phyloP scores from a whole-genome alignment of 1,284 basidiomycete species.

The Ceratobasidium sp. region DNA sequence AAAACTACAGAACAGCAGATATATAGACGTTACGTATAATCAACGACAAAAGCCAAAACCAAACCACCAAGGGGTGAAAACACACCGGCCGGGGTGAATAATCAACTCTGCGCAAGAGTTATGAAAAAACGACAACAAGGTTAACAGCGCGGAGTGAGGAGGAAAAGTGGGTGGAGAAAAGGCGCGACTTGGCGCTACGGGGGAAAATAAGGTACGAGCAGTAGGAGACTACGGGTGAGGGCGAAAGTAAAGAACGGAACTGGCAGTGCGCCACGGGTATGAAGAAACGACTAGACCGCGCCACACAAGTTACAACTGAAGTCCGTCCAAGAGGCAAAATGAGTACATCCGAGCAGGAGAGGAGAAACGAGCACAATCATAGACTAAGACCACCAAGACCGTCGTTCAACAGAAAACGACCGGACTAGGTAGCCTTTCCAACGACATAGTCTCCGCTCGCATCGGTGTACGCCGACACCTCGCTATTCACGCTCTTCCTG shows the following conservation, averaged over 20 bases:
- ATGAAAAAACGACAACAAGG: not conserved
- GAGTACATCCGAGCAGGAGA: not conserved
- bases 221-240: not conserved
- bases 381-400: not conserved
- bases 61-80: conserved; percentile 1
- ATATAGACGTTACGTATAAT: conserved; percentile 10
- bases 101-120: conserved; percentile 6
- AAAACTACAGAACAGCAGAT: conserved; percentile 20
- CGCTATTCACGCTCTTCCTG: conserved; percentile 54
- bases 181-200: conserved; percentile 36
- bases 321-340: not conserved
- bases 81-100: conserved; percentile 29
- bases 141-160: not conserved
- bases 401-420: not conserved
- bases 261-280: conserved; percentile 33
- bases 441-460: conserved; percentile 13
- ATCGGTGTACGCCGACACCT: conserved; percentile 38
- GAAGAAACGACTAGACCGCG: not conserved
- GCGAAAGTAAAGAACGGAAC: conserved; percentile 33
- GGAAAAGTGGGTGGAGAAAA: not conserved
- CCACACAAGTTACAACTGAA: conserved; percentile 5
- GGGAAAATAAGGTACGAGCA: conserved; percentile 13
- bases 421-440: conserved; percentile 23
- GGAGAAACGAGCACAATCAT: not conserved
- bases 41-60: conserved; percentile 6